A percentile compares a stretch with the other conserved stretches of the same genome.
Conservation (phyloP, 805 yeast genomes). For the Wickerhamiella occidentalis region DNA sequence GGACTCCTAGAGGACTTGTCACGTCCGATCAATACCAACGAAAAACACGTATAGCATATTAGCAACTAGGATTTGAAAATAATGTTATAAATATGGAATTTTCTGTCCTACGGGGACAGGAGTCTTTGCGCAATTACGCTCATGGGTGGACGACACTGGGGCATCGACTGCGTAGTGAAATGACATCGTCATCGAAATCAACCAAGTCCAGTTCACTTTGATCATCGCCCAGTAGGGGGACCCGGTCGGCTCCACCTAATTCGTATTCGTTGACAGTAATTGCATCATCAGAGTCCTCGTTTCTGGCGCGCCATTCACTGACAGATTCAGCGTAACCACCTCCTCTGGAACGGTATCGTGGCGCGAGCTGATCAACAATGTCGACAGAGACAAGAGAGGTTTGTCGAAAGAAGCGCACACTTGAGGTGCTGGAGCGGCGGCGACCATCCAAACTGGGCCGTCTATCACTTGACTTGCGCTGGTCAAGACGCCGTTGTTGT, state of each 20-base stretch:
- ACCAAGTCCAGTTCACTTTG: constrained; percentile 7
- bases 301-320: neutral
- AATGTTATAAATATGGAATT: too few species aligned
- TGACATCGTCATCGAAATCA: constrained; percentile 9
- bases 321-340: constrained; percentile 1
- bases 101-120: too few species aligned
- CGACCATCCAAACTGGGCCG: neutral
- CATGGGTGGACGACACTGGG: constrained; percentile 8
- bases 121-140: too few species aligned
- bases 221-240: constrained; percentile 8
- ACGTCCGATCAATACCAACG: too few species aligned
- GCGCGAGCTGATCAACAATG: constrained; percentile 15
- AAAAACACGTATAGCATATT: too few species aligned
- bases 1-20: too few species aligned
- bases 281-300: neutral
- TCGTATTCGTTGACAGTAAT: neutral
- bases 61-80: too few species aligned
- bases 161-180: constrained; percentile 8
- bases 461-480: constrained; percentile 9
- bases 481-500: constrained; percentile 10
- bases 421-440: constrained; percentile 13
- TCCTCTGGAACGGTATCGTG: constrained; percentile 10
- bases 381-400: constrained; percentile 22
- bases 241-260: constrained; percentile 1
- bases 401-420: constrained; percentile 21